Base-by-base conservation (phyloP, 768 basidiomycete species). In the Glaciozyma antarctica region DNA sequence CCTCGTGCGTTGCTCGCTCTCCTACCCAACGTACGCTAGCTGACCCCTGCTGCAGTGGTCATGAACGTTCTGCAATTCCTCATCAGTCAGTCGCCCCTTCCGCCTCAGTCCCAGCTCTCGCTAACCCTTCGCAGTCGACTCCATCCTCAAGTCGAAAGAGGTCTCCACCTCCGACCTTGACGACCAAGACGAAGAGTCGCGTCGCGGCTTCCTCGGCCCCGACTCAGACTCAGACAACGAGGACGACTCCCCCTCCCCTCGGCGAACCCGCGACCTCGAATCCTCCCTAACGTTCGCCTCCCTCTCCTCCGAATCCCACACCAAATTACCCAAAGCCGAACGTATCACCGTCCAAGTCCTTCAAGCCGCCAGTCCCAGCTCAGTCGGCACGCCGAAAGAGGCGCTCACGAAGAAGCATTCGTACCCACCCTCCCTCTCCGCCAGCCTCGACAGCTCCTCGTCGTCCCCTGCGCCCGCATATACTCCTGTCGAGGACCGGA, bases 1-100 rank as follows among this genome's bases (percentile, higher is more conserved):
- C 92, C 91, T 0, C 64, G 58, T 59, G 32, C 45, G 22, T 45
- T 13, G 17, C 13, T 41, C 32, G 6, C 48, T 32, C 60, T 32
- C n/a, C 21, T 26, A 41, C 24, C 6, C 45, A 43, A 5, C 9
- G 12, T 17, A 26, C 26, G 17, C 24, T 7, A 17, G 5, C 24
- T 47, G 24, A 28, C 17, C 19, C 30, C 22, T 5, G 15, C 5
- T 13, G 21, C 58, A 48, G 58, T 78, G 58, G 69, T 77, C 45
- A 78, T 79, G 78, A 78, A 77, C 76, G 78, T 90, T 45, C 71
- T 90, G 16, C 94, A 98, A 75, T 97, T 97, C 81, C 92, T 92
- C 85, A 79, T 95, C 58, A 92, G 95, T 64, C 90, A 95, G 77
- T 87, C 88, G 0, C 5, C 16, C 28, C 32, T 30, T 21, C 21